Evolutionary conservation across 352 stramenopile species (phyloP).

Genomic region (Pythium biforme): DNA sequence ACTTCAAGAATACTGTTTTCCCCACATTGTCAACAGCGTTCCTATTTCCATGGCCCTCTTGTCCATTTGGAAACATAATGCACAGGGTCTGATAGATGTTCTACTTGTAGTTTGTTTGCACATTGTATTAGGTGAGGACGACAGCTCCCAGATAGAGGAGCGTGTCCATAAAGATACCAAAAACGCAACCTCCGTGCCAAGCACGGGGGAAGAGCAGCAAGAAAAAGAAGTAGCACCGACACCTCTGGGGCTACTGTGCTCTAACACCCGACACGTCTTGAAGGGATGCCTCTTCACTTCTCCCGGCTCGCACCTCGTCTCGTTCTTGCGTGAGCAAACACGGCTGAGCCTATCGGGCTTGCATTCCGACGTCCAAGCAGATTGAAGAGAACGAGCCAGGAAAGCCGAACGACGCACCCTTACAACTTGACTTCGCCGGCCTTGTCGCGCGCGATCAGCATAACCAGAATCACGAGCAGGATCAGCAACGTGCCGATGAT

Average conservation of each 20-base stretch:
- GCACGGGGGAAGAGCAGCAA: neutral
- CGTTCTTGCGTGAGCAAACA: too few relatives aligned
- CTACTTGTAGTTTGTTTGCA: neutral
- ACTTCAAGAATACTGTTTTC: slow-evolving; percentile 22
- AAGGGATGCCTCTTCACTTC: neutral
- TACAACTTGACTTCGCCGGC: slow-evolving; percentile 27
- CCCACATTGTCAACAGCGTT: neutral
- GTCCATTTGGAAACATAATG: neutral
- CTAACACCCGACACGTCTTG: neutral
- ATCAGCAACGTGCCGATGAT: slow-evolving; percentile 70
- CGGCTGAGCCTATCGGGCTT: too few relatives aligned
- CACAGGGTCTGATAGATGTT: too few relatives aligned
- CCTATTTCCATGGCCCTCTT: neutral
- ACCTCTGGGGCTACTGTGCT: neutral
- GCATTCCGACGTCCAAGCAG: too few relatives aligned
- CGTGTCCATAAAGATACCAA: slow-evolving; percentile 29
- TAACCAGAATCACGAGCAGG: slow-evolving; percentile 75
- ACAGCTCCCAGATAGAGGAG: neutral
- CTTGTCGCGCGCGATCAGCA: slow-evolving; percentile 65
- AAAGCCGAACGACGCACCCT: neutral
- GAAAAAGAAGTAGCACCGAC: neutral
- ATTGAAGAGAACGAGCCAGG: neutral
- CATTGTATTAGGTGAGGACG: slow-evolving; percentile 19
- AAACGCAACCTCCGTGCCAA: slow-evolving; percentile 12
- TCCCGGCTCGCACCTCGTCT: neutral